A percentile compares a stretch with the other conserved stretches of the same genome.
These are phyloP conservation scores for Aspergillus terreus DNA, from an alignment of 2,329 filamentous ascomycete species.

Conservation along the genomic window DNA sequence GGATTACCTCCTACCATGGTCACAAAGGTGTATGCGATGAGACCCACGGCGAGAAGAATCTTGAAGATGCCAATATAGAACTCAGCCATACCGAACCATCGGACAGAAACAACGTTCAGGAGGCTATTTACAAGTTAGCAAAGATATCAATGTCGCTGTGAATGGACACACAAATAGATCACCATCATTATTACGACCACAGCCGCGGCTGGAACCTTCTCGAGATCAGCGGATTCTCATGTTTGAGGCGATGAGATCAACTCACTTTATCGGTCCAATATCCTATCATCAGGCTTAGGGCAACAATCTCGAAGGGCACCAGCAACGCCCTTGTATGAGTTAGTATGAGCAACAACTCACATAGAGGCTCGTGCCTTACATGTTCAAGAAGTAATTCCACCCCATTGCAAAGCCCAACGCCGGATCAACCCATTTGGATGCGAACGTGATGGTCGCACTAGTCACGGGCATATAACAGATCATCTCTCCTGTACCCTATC, in stretches of 20 bases:
- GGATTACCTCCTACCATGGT: conserved; percentile 79
- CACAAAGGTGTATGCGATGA: conserved; percentile 57
- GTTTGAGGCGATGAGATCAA: no score
- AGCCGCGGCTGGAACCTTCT: conserved; percentile 29
- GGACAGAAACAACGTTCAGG: conserved; percentile 42
- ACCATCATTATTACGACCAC: conserved; percentile 35
- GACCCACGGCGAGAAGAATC: conserved; percentile 26
- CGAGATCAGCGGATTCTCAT: no score
- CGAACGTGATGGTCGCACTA: conserved; percentile 12
- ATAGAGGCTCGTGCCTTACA: not conserved
- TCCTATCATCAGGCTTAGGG: conserved; percentile 33
- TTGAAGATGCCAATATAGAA: conserved; percentile 45
- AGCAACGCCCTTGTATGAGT: not conserved
- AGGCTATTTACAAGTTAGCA: conserved; percentile 6
- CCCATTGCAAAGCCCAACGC: conserved; percentile 23
- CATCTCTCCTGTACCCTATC: conserved; percentile 18
- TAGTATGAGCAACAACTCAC: no score
- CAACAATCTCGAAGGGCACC: conserved; percentile 35
- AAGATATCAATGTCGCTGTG: not conserved
- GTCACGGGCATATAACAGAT: conserved; percentile 20
- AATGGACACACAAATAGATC: conserved; percentile 27
- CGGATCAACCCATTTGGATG: conserved; percentile 22
- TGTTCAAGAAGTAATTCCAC: conserved; percentile 23
- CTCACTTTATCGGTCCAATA: conserved; percentile 32
- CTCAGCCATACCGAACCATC: conserved; percentile 43